A percentile compares a stretch with the other conserved stretches of the same genome.
These are phyloP conservation scores for Aspergillus sojae DNA, from an alignment of 2,329 filamentous ascomycete genomes.

Conservation along the genomic window DNA sequence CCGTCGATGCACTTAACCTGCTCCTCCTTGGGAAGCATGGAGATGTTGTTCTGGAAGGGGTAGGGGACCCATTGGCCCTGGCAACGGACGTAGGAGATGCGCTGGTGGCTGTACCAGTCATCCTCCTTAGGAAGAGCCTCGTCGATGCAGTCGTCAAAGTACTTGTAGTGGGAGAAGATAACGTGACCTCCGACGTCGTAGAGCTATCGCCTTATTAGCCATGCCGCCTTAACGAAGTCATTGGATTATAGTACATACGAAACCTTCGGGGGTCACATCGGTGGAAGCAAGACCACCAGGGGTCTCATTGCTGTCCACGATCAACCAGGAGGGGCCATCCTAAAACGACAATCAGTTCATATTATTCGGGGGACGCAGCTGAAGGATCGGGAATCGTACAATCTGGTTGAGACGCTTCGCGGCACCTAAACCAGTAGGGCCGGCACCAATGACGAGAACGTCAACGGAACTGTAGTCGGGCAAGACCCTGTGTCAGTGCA, in stretches of 20 bases:
- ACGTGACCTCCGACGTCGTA: slow-evolving; percentile 98
- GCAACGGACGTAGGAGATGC: slow-evolving; percentile 98
- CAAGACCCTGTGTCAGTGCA: slow-evolving; percentile 19
- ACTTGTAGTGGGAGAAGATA: slow-evolving; percentile 99
- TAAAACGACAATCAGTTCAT: slow-evolving; percentile 43
- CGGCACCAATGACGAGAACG: slow-evolving; percentile 96
- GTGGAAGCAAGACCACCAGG: slow-evolving; percentile 96
- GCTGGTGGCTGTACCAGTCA: slow-evolving; percentile 98
- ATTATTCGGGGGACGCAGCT: neutral
- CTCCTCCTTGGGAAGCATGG: slow-evolving; percentile 95
- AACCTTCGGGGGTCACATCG: slow-evolving; percentile 92
- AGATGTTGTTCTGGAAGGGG: slow-evolving; percentile 99
- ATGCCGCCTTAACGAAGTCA: slow-evolving; percentile 1
- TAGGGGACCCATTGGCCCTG: slow-evolving; percentile 97
- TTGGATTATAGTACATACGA: slow-evolving; percentile 66
- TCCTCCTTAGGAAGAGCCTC: slow-evolving; percentile 91
- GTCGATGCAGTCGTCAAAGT: slow-evolving; percentile 98
- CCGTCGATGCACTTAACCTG: slow-evolving; percentile 93
- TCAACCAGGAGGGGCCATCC: slow-evolving; percentile 93
- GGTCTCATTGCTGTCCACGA: slow-evolving; percentile 87
- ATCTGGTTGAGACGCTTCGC: slow-evolving; percentile 97
- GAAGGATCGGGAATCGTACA: slow-evolving; percentile 53
- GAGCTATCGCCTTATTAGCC: slow-evolving; percentile 60
- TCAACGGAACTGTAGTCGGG: slow-evolving; percentile 74
- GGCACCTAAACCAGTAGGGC: slow-evolving; percentile 94